phyloP scores from a whole-genome alignment of 805 yeast species.

The Saccharomycopsis sp. region DNA sequence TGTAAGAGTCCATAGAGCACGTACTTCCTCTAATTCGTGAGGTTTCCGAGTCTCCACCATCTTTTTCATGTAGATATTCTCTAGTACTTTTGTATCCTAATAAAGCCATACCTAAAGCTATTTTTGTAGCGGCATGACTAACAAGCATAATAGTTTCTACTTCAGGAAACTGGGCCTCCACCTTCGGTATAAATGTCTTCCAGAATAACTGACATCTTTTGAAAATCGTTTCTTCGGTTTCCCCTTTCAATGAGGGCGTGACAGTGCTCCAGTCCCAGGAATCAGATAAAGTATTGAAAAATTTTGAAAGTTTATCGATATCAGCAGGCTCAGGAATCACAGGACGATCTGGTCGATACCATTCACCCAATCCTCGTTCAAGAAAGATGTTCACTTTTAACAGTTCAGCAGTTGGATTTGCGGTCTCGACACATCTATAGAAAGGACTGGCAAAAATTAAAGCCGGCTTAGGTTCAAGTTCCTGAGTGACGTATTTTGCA shows the following conservation, averaged over 20 bases:
- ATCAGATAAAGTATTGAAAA: conserved; percentile 44
- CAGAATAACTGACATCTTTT: conserved; percentile 53
- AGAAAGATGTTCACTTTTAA: conserved; percentile 54
- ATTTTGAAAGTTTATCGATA: conserved; percentile 38
- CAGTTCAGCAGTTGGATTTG: conserved; percentile 56
- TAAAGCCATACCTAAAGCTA: conserved; percentile 79
- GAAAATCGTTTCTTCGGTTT: conserved; percentile 61
- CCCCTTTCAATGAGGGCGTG: conserved; percentile 67
- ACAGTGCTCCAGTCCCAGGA: conserved; percentile 54
- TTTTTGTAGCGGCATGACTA: conserved; percentile 91
- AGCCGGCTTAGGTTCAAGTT: conserved; percentile 49
- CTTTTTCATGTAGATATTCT: conserved; percentile 39
- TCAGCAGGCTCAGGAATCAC: conserved; percentile 66
- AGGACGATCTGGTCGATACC: conserved; percentile 70
- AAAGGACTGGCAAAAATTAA: conserved; percentile 77
- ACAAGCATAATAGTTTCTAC: conserved; percentile 60
- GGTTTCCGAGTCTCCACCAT: conserved; percentile 33
- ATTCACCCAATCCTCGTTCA: conserved; percentile 87
- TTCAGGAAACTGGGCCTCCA: conserved; percentile 53
- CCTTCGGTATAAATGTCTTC: conserved; percentile 46
- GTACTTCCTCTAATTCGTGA: conserved; percentile 64
- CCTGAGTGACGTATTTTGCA: conserved; percentile 39
- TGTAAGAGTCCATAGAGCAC: conserved; percentile 72
- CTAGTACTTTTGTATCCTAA: conserved; percentile 45
- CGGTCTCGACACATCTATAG: conserved; percentile 83